Conservation (phyloP, 768 basidiomycete genomes). For the Mycena indigotica region DNA sequence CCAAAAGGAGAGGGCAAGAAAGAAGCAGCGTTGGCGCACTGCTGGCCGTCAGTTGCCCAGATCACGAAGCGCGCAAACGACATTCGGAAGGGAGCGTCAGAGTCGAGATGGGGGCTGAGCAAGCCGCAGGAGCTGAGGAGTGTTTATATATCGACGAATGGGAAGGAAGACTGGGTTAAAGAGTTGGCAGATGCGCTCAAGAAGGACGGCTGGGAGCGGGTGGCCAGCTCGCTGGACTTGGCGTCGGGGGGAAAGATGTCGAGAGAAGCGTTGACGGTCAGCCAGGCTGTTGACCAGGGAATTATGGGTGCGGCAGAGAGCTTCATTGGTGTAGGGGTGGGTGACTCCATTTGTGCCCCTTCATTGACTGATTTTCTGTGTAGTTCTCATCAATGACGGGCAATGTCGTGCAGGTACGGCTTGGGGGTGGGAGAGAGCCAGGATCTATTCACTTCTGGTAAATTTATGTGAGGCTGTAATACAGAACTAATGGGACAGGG, state of each 20-base stretch:
- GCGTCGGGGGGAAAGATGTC: conserved; percentile 26
- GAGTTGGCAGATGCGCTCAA: conserved; percentile 38
- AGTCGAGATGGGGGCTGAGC: conserved; percentile 6
- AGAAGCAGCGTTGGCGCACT: conserved; percentile 38
- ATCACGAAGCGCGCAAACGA: conserved; percentile 42
- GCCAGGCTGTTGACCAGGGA: conserved; percentile 52
- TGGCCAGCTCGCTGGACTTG: conserved; percentile 45
- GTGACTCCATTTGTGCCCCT: background rate
- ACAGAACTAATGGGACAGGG: background rate
- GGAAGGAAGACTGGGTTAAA: conserved; percentile 38
- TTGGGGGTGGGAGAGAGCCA: conserved; percentile 22
- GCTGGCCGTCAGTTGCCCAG: conserved; percentile 42
- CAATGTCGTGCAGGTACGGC: conserved; percentile 39
- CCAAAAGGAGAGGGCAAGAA: conserved; percentile 24
- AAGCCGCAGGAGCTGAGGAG: conserved; percentile 27
- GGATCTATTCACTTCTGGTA: conserved; percentile 13
- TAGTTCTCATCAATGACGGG: conserved; percentile 36
- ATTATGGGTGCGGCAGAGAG: conserved; percentile 47
- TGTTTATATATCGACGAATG: conserved; percentile 54
- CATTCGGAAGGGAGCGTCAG: conserved; percentile 25
- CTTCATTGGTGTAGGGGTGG: conserved; percentile 51
- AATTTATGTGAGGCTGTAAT: background rate
- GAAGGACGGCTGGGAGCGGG: conserved; percentile 38
- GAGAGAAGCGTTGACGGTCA: conserved; percentile 45
- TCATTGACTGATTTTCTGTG: background rate